phyloP scores from a whole-genome alignment of 192 early-diverging fungal genomes.

The Coemansia javaensis region DNA sequence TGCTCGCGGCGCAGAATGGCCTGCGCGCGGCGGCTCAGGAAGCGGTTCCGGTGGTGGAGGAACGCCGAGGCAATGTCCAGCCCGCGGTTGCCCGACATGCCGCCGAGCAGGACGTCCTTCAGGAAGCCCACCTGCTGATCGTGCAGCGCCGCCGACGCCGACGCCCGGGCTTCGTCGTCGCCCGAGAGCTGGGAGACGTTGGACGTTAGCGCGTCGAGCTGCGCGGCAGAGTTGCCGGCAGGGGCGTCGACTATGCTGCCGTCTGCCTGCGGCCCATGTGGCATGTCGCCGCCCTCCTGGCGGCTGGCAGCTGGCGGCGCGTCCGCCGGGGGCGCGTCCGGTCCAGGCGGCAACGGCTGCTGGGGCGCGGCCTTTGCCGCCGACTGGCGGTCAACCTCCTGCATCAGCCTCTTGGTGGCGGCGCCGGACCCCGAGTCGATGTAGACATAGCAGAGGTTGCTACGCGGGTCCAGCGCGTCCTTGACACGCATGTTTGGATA shows the following conservation, averaged over 20 bases:
- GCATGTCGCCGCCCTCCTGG: too few species aligned
- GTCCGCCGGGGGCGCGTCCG: too few species aligned
- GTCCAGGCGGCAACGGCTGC: too few species aligned
- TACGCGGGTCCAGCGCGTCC: slow-evolving; percentile 39
- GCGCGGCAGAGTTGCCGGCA: too few species aligned
- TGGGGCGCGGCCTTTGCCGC: background rate
- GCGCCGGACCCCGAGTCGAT: slow-evolving; percentile 40
- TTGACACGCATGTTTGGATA: slow-evolving; percentile 35
- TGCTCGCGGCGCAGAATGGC: slow-evolving; percentile 20
- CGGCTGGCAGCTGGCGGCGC: too few species aligned
- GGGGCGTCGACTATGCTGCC: too few species aligned
- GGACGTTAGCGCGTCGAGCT: slow-evolving; percentile 40
- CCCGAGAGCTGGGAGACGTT: slow-evolving; percentile 39
- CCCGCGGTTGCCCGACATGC: slow-evolving; percentile 21
- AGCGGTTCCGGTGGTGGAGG: slow-evolving; percentile 31
- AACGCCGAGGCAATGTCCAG: slow-evolving; percentile 28
- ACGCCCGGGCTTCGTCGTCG: slow-evolving; percentile 13
- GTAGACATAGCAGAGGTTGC: slow-evolving; percentile 40
- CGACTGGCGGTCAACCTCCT: slow-evolving; percentile 43
- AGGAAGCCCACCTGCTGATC: slow-evolving; percentile 47
- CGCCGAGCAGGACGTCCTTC: slow-evolving; percentile 39
- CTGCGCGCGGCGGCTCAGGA: slow-evolving; percentile 25
- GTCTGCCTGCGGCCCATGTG: too few species aligned
- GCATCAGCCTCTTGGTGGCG: slow-evolving; percentile 45
- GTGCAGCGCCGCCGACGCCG: slow-evolving; percentile 43